Base-by-base conservation (phyloP, 208 protist species). In the Leishmania lainsoni region DNA sequence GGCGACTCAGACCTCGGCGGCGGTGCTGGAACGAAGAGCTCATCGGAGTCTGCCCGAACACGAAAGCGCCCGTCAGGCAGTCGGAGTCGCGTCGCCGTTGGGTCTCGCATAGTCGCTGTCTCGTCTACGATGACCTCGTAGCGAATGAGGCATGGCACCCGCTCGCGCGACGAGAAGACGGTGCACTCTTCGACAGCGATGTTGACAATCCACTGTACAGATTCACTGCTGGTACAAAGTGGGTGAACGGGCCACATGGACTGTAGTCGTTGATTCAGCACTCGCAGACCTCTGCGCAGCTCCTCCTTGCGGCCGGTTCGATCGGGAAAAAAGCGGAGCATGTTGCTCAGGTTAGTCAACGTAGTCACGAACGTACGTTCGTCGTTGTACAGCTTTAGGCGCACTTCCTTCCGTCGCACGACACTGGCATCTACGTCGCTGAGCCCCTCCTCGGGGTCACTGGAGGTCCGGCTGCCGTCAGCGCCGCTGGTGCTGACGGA, bases 101-200 rank as follows among this genome's bases (percentile, higher is more conserved):
- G 95, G 83, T 98, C 93, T 35, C 81, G 80, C 88, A 97, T 89
- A 32, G 92, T 96, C 45, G 92, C 86, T 35, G 92, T 96, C 75
- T 93, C 85, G 80, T 98, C 95, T 16, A 95, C 86, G 75, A 98
- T 94, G 49, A 98, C 95, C 84, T 98, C 95, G 82, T 92, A 97
- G 32, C 89, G 83, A 63, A 98, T 88, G 52, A 96, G 78, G 83
- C 91, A 98, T 22, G 95, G 95, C 9, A 92, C 93, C 45, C 95
- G 91, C 85, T 96, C 91, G 29, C 93, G 87, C 3, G 95, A 97
- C 17, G 92, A 98, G 79, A 97, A 96, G 35, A 98, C 95, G 71
- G 92, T 90, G 86, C 93, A 96, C 81, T 97, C 93, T 77, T 96
- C 92, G n/a, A 97, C 92, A 9, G 88, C 84, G 76, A 98, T 95